Evolutionary conservation across 225 moss, liverwort and hornwort species (phyloP).

Genomic region (Straminergon stramineum): DNA sequence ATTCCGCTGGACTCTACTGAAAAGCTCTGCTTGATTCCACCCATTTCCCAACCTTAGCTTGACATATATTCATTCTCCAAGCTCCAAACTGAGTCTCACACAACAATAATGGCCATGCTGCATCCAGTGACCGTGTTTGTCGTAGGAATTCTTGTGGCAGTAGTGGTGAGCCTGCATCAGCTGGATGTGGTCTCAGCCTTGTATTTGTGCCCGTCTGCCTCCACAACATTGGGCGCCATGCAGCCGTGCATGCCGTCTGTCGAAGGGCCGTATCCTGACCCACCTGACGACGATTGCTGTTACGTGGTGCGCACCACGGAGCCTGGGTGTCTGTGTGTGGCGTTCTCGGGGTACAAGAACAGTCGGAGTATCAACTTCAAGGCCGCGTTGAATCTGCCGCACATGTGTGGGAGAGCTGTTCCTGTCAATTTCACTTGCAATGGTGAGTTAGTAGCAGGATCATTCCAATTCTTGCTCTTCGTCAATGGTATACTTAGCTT

Average conservation of each 20-base stretch:
- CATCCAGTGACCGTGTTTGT: not conserved
- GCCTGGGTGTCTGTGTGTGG: constrained; percentile 24
- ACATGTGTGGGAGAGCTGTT: constrained; percentile 15
- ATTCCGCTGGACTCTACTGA: not conserved
- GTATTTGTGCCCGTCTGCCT: not conserved
- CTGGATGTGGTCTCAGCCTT: not conserved
- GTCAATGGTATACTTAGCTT: not conserved
- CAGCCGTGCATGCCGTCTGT: constrained; percentile 21
- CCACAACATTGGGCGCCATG: not conserved
- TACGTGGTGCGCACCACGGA: constrained; percentile 29
- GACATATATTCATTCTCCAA: not conserved
- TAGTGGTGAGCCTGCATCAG: not conserved
- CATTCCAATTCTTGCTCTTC: not conserved
- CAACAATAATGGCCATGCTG: not conserved
- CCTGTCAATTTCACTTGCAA: constrained; percentile 26
- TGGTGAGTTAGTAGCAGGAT: not conserved
- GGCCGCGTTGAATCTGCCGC: constrained; percentile 8
- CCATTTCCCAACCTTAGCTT: not conserved
- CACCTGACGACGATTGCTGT: constrained; percentile 21
- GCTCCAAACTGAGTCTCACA: not conserved
- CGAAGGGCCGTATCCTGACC: not conserved
- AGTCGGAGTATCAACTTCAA: constrained; percentile 20
- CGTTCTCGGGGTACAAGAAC: constrained; percentile 11
- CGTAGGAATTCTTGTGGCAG: not conserved
- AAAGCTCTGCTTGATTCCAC: not conserved